Evolutionary conservation across 2,329 filamentous ascomycete genomes (phyloP).

Genomic region (Aspergillus luchuensis): DNA sequence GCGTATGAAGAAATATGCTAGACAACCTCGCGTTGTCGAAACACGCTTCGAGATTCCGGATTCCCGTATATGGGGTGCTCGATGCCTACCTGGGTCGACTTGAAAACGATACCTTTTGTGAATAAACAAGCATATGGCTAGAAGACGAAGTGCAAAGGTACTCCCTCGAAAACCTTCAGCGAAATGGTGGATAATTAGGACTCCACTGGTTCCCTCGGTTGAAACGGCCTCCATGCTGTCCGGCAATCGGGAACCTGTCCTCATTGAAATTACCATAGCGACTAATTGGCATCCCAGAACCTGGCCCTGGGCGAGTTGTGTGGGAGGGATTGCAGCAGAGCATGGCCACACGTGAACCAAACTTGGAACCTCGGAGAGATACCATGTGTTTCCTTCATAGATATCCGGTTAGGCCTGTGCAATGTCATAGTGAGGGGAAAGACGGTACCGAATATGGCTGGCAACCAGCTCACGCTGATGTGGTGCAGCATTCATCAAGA

Average conservation of each 20-base stretch:
- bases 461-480: conserved; percentile 94
- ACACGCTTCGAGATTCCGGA: background rate
- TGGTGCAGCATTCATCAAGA: conserved; percentile 80
- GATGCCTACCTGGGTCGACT: background rate
- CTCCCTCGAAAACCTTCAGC: conserved; percentile 25
- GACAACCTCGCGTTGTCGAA: background rate
- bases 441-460: conserved; percentile 73
- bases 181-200: conserved; percentile 40
- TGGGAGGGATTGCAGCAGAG: conserved; percentile 94
- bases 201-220: conserved; percentile 42
- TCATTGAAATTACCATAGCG: conserved; percentile 57
- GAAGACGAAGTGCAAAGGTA: background rate
- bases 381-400: conserved; percentile 86
- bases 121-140: background rate
- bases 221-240: conserved; percentile 43
- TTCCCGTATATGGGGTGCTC: background rate
- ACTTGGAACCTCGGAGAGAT: conserved; percentile 95
- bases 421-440: background rate
- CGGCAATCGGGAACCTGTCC: conserved; percentile 39
- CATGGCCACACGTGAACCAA: conserved; percentile 97
- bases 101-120: background rate
- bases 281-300: conserved; percentile 67
- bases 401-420: background rate
- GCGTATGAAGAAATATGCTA: background rate
- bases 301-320: conserved; percentile 84